These are phyloP conservation scores for Rhodotorula sp. DNA, from an alignment of 1,284 basidiomycete genomes.

Conservation along the genomic window DNA sequence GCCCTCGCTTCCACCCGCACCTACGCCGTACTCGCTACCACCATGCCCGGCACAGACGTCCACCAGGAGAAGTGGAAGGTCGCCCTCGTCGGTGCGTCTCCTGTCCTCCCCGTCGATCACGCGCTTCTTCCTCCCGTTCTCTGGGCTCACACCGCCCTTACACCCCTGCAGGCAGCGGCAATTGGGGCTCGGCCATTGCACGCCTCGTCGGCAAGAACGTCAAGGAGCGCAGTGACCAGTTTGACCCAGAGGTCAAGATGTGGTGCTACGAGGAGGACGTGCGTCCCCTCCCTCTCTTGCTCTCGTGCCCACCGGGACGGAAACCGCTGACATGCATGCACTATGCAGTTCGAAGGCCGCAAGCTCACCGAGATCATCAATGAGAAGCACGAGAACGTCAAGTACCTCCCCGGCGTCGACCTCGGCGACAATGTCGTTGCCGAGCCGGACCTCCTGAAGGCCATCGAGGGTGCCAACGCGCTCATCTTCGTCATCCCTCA, in stretches of 20 bases:
- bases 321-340: too few species aligned
- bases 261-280: constrained; percentile 59
- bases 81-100: constrained; percentile 57
- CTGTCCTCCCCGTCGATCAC: neutral
- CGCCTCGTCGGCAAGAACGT: constrained; percentile 60
- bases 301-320: too few species aligned
- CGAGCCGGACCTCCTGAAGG: constrained; percentile 56
- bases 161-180: constrained; percentile 35
- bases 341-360: constrained; percentile 56
- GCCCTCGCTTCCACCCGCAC: neutral
- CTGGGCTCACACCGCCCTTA: neutral
- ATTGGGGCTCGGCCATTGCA: constrained; percentile 61
- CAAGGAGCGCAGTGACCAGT: constrained; percentile 53
- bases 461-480: constrained; percentile 59
- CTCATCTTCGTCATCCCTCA: constrained; percentile 62
- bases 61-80: constrained; percentile 56
- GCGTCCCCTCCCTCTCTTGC: constrained; percentile 27
- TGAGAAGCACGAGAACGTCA: constrained; percentile 60
- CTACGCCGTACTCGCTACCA: neutral
- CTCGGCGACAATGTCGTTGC: constrained; percentile 60
- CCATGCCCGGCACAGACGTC: neutral
- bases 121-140: neutral
- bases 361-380: constrained; percentile 57
- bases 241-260: constrained; percentile 57
- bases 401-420: constrained; percentile 59